Percentiles rank a stretch among this genome's conserved stretches.
Evolutionary conservation across 2,329 filamentous ascomycete species (phyloP).

Genomic region (Corinectria fuckeliana): DNA sequence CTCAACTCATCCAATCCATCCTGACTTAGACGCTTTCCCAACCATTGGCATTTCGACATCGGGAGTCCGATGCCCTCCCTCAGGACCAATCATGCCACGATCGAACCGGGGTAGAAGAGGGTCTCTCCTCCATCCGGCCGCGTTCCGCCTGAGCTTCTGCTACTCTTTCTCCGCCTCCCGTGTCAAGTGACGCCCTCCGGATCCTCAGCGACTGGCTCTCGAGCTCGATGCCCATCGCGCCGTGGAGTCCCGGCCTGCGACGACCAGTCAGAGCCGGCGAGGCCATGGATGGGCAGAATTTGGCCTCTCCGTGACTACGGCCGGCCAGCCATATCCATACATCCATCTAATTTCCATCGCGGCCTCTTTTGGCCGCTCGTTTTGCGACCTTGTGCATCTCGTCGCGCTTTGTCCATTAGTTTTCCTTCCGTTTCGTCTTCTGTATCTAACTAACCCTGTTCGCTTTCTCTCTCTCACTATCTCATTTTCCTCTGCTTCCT

Average conservation of each 20-base stretch:
- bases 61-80: neutral
- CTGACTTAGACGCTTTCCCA: slow-evolving; percentile 8
- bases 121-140: slow-evolving; percentile 12
- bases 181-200: slow-evolving; percentile 27
- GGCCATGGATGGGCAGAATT: slow-evolving; percentile 18
- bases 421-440: slow-evolving; percentile 15
- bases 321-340: slow-evolving; percentile 1
- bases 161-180: too few species aligned
- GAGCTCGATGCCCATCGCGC: slow-evolving; percentile 18
- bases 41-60: slow-evolving; percentile 12
- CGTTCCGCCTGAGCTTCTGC: neutral
- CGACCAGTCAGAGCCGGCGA: slow-evolving; percentile 15
- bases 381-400: slow-evolving; percentile 24
- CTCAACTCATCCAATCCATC: neutral
- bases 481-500: neutral
- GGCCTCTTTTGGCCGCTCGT: slow-evolving; percentile 6
- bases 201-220: slow-evolving; percentile 29
- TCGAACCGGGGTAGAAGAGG: neutral
- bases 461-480: slow-evolving; percentile 1
- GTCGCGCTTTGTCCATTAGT: slow-evolving; percentile 19
- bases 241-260: slow-evolving; percentile 14
- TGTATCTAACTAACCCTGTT: slow-evolving; percentile 14
- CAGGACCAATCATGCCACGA: slow-evolving; percentile 16
- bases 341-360: too few species aligned
- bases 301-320: slow-evolving; percentile 4